Evolutionary conservation across 805 yeast species (phyloP), one percentile per base, ranked within the genome.

Genomic region (Saturnispora bothae): DNA sequence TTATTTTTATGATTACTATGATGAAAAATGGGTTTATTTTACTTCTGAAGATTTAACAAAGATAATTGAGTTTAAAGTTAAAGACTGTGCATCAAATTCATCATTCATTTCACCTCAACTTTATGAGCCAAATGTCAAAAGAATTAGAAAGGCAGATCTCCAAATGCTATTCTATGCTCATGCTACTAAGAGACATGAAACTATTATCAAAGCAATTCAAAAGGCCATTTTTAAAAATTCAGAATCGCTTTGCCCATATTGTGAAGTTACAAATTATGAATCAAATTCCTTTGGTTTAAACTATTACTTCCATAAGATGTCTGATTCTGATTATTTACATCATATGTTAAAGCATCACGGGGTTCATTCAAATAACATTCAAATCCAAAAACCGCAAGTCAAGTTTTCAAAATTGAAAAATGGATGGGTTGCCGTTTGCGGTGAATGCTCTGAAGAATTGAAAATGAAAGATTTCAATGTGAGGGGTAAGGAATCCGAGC

Each of bases 311-410:
- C 34, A 31, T 31, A 22, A 16, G 22, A 15, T 32, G 34, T 32
- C 34, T 7, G 20, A 7, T 16, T 32, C 34, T 15, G 28, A 32
- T 15, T 23, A 32, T 23, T 32, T 23, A 32, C 34, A 22, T 23
- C 34, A 32, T 22, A 5, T 32, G 18, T 30, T 19, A 10, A 30
- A 30, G 15, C 33, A 30, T 18, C 21, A 19, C 18, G 23, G 23
- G 9, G 33, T 30, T 7, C 18, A 14, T 19, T 17, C 23, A 5
- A 18, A 8, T 8, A 19, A 19, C 5, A 21, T 8, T 8, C 6
- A 9, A 19, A 19, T 30, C 13, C 23, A 6, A 6, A 9, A 14
- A 19, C 23, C 33, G 8, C 4, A 30, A 17, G 14, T 17, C 10
- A 10, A 7, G 9, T 14, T 7, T 19, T 19, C 4, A 4, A 8